phyloP scores from a whole-genome alignment of 352 stramenopile genomes.

The Phytophthora melonis region DNA sequence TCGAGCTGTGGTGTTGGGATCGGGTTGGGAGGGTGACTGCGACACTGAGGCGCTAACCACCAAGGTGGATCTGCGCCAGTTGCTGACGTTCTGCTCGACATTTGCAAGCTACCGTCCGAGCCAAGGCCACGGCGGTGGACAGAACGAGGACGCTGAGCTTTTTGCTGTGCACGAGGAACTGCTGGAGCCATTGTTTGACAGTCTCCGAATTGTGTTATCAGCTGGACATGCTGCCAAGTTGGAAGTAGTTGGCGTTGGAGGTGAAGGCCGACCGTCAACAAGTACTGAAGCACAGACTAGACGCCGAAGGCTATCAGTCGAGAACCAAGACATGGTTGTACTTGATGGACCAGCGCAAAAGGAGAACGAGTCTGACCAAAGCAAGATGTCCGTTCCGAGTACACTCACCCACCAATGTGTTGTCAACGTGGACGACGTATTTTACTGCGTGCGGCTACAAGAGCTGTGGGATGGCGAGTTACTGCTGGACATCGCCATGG shows the following conservation, averaged over 20 bases:
- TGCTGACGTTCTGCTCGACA: constrained; percentile 44
- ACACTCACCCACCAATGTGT: constrained; percentile 66
- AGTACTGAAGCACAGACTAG: constrained; percentile 3
- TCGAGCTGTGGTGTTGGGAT: constrained; percentile 37
- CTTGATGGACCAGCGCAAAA: not conserved
- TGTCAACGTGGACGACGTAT: constrained; percentile 51
- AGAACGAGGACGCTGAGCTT: constrained; percentile 37
- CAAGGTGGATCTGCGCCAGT: constrained; percentile 49
- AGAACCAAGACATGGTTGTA: constrained; percentile 6
- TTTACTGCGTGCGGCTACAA: constrained; percentile 69
- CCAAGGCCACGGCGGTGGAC: constrained; percentile 33
- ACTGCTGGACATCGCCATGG: constrained; percentile 62
- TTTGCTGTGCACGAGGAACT: constrained; percentile 68
- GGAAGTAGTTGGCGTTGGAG: constrained; percentile 18
- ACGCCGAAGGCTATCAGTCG: constrained; percentile 13
- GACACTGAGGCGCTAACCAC: constrained; percentile 18
- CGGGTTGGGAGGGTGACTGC: not conserved
- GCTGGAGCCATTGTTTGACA: constrained; percentile 53
- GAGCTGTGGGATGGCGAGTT: constrained; percentile 76
- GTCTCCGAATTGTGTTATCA: constrained; percentile 21
- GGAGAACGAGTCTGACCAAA: not conserved
- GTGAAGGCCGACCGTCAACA: constrained; percentile 12
- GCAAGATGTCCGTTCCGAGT: constrained; percentile 7
- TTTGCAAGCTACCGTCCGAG: constrained; percentile 69
- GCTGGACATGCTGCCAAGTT: constrained; percentile 7